These are phyloP conservation scores for Termitomyces sp. DNA, from an alignment of 768 basidiomycete genomes.

Conservation along the genomic window DNA sequence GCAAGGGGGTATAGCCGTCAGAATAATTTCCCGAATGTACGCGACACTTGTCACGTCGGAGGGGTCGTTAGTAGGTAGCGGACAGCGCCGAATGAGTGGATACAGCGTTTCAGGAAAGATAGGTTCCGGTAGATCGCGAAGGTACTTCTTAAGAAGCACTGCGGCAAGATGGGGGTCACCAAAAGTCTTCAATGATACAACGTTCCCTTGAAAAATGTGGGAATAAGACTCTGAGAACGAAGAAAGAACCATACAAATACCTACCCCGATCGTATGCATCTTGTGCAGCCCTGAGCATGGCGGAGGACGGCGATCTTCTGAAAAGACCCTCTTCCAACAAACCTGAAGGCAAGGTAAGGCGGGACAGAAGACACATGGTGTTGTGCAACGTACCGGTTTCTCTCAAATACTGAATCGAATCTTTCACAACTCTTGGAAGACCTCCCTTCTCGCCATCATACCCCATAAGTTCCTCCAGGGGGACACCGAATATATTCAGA, in stretches of 20 bases:
- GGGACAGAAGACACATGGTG: neutral
- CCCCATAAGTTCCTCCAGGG: constrained; percentile 81
- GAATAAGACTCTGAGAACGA: neutral
- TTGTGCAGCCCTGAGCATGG: constrained; percentile 64
- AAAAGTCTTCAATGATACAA: constrained; percentile 73
- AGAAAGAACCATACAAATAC: neutral
- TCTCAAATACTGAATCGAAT: constrained; percentile 66
- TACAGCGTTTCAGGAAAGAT: constrained; percentile 72
- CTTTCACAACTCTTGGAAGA: constrained; percentile 75
- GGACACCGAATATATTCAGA: constrained; percentile 72
- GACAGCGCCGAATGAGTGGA: constrained; percentile 61
- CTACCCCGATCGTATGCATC: constrained; percentile 82
- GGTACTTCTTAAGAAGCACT: constrained; percentile 80
- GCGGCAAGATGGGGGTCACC: constrained; percentile 77
- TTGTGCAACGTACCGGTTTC: constrained; percentile 40
- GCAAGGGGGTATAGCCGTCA: constrained; percentile 66
- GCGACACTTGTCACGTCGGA: constrained; percentile 50
- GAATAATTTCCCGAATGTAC: constrained; percentile 64
- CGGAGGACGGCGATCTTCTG: constrained; percentile 72
- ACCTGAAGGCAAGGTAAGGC: constrained; percentile 25
- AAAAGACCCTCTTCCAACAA: constrained; percentile 77
- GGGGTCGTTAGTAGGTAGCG: constrained; percentile 43
- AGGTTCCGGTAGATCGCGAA: constrained; percentile 74
- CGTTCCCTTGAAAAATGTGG: constrained; percentile 47
- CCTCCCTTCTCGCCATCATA: constrained; percentile 76